These are phyloP conservation scores for Fusarium lateritium DNA, from an alignment of 2,329 filamentous ascomycete genomes.

Conservation along the genomic window DNA sequence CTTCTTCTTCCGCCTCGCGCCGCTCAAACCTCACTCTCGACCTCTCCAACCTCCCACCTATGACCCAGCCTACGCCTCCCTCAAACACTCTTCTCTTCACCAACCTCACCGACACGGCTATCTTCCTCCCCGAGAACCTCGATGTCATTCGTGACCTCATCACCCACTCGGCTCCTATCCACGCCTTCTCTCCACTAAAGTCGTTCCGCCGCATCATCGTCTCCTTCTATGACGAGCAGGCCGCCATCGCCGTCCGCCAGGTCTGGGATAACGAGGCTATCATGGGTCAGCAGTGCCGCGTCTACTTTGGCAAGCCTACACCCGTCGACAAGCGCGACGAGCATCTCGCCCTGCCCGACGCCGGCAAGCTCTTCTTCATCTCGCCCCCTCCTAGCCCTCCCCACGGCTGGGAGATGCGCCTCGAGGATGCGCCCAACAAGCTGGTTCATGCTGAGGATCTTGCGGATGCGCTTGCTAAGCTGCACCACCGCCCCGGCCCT, in stretches of 20 bases:
- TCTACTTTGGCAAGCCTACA: slow-evolving; percentile 78
- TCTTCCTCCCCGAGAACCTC: slow-evolving; percentile 82
- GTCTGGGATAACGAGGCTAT: slow-evolving; percentile 82
- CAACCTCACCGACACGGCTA: slow-evolving; percentile 79
- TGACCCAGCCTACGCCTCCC: slow-evolving; percentile 79
- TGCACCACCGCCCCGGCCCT: slow-evolving; percentile 65
- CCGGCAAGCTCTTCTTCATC: slow-evolving; percentile 81
- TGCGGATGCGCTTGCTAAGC: slow-evolving; percentile 74
- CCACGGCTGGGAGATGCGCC: slow-evolving; percentile 77
- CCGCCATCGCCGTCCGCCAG: slow-evolving; percentile 79
- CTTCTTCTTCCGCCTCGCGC: slow-evolving; percentile 63
- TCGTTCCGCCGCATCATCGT: slow-evolving; percentile 87
- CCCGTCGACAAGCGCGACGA: slow-evolving; percentile 68
- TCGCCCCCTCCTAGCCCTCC: slow-evolving; percentile 78
- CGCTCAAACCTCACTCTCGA: slow-evolving; percentile 76
- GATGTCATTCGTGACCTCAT: slow-evolving; percentile 81
- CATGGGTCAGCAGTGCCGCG: slow-evolving; percentile 76
- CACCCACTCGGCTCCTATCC: slow-evolving; percentile 77
- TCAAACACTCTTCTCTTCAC: slow-evolving; percentile 90
- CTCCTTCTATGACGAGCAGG: slow-evolving; percentile 79
- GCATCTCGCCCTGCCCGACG: slow-evolving; percentile 76
- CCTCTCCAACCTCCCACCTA: slow-evolving; percentile 78
- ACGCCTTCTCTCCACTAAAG: slow-evolving; percentile 85
- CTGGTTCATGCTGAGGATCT: slow-evolving; percentile 78
- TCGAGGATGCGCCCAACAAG: slow-evolving; percentile 80